These are phyloP conservation scores for Juglanconis juglandina DNA, from an alignment of 2,329 filamentous ascomycete species.

Conservation along the genomic window DNA sequence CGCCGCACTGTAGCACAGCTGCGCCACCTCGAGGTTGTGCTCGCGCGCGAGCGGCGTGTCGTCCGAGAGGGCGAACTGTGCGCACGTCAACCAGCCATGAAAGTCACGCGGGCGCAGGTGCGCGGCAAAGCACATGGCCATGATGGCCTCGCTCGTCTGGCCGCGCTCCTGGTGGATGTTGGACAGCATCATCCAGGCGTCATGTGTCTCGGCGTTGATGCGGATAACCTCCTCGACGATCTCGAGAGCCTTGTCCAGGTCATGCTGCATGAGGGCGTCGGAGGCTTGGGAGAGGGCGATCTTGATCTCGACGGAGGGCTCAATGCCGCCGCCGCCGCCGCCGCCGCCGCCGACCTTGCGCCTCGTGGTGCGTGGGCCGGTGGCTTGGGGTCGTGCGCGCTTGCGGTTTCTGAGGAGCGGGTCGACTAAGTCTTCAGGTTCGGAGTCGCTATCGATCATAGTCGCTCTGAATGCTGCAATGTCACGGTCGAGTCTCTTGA, in stretches of 20 bases:
- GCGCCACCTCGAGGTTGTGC: constrained; percentile 50
- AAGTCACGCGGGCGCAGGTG: constrained; percentile 61
- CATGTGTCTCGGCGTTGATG: constrained; percentile 64
- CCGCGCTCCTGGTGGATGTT: constrained; percentile 60
- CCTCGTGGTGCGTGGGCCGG: constrained; percentile 5
- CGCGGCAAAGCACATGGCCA: constrained; percentile 59
- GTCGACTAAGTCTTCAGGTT: constrained; percentile 10
- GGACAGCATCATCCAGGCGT: constrained; percentile 61
- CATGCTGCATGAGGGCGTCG: constrained; percentile 59
- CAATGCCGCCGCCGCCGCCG: constrained; percentile 61
- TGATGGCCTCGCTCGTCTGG: constrained; percentile 54
- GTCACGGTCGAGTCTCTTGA: constrained; percentile 35
- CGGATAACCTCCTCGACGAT: constrained; percentile 62
- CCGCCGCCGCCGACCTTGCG: constrained; percentile 23
- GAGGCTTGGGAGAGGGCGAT: constrained; percentile 64
- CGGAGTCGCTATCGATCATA: constrained; percentile 20
- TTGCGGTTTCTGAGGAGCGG: constrained; percentile 13
- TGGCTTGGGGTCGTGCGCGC: neutral
- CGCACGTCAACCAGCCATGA: constrained; percentile 56
- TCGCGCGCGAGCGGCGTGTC: constrained; percentile 43
- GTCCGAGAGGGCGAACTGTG: constrained; percentile 53
- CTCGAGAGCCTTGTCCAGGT: constrained; percentile 55
- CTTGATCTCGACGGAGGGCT: constrained; percentile 70
- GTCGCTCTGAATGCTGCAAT: constrained; percentile 30
- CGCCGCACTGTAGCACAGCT: constrained; percentile 58